Base-by-base conservation (phyloP, 2,329 filamentous ascomycete species). In the Neonectria ditissima region DNA sequence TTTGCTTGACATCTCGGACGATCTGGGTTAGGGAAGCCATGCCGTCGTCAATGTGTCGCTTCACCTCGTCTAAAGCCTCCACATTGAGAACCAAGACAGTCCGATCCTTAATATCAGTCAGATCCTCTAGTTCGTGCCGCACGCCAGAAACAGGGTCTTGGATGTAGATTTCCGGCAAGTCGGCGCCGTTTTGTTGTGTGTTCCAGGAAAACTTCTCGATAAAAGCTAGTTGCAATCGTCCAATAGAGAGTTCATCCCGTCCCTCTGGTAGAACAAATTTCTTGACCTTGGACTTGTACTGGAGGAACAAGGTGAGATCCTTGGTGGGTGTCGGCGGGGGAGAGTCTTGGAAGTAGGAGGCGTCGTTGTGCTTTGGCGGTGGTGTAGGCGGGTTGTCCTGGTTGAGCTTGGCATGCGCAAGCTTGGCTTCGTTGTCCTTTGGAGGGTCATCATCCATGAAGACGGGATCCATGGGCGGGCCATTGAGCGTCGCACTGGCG, bases 161-260 rank as follows among this genome's bases (percentile, higher is more conserved):
- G 16, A 99, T 96, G 77, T 99, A 97, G 16, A 99, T 98, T 73
- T 99, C 96, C 0, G 96, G 96, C 48, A 99, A 81, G 76, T 99
- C 96, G 14, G 89, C 88, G 8, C 96, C 96, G 73, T 97, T 97
- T 65, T 93, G 91, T 72, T 98, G 94, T 1, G 95, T 97, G 73
- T 97, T 98, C 94, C 97, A 99, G 0, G 95, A 96, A 76, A 99
- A 99, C 77, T 97, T 99, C 71, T 99, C 96, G 71, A 99, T 99
- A 73, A 99, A 99, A 1, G 96, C 95, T 28, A 99, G 86, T 77
- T 99, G 95, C 62, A 99, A 80, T 24, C 94, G 88, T 1, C 94
- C 94, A 63, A 97, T 91, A 3, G 93, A 95, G 11, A 99, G 84
- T 66, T 95, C 93, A 32, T 90, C 89, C 69, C 91, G 90, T 1